Base-by-base conservation (phyloP, 2,329 filamentous ascomycete genomes). In the Fusarium nematophilum region DNA sequence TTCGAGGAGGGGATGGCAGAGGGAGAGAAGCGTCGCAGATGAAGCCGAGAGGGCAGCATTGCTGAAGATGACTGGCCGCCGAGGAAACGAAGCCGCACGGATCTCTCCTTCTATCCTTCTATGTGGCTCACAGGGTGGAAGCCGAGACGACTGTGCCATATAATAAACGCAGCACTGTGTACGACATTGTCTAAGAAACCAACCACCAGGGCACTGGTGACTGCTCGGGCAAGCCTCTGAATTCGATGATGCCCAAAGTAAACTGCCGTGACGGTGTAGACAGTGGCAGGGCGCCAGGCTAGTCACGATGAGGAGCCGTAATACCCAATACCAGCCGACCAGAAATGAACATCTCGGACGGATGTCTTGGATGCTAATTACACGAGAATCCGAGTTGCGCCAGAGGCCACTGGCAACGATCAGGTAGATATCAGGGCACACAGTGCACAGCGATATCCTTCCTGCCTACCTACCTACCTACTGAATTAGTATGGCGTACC, bases 281-380 rank as follows among this genome's bases (percentile, higher is more conserved):
- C 11, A 43, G 38, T 50, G 47, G 47, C 47, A 50, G 47, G 47
- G 15, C 34, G 26, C 39, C 31, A 42, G 58, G 34, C 53, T 59
- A 63, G 59, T 51, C 49, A 51, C 42, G 59, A 56, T 25, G 31
- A 54, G 43, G 46, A 62, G 33, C 51, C 46, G 31, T 27, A 55
- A 26, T 23, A 21, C 21, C 21, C 21, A 21, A 21, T 21, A 21
- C 21, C 21, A 47, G 52, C 14, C 23, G 29, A 27, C 47, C 39
- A 44, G 58, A 42, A 47, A 54, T 53, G 47, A 61, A 40, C 34
- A 64, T 64, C 55, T 25, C 46, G 50, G 46, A 64, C 6, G 55
- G 47, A 49, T 45, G 26, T 64, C 34, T 47, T 57, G 50, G 21
- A 21, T 21, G 21, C 21, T 21, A 21, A 21, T 21, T 21, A 21